Evolutionary conservation across 176 grass and related monocot species (phyloP), one percentile per base, ranked within the genome.

Genomic region (Raddia distichophylla): DNA sequence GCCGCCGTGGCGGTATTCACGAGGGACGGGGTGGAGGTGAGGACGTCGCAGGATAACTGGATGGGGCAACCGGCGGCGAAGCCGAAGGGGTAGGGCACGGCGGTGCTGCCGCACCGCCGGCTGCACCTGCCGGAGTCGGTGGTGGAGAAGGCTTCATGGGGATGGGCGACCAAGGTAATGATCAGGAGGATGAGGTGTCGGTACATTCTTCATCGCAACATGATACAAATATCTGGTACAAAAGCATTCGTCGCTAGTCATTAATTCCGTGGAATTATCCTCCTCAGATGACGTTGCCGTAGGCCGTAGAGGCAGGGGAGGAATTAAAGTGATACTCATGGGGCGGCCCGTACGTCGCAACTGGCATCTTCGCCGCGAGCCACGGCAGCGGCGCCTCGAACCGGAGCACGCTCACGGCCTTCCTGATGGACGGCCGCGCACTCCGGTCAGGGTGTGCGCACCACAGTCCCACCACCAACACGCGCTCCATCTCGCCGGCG

Each of bases 31-130:
- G 9, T 1, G 22, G 11, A 58, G 44, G 44, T 32, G n/a, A n/a
- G n/a, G n/a, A n/a, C n/a, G 74, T 79, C 53, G 83, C 87, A 94
- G 48, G 33, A 34, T 1, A 94, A 68, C 5, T 0, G 0, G 80
- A 97, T 87, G 2, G 18, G 64, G 76, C 92, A 97, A 15, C 18
- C 60, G 8, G 13, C 4, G 22, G 85, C 87, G 90, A 97, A 97
- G 59, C 92, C 92, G 8, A 97, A 76, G 0, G 94, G 94, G 56
- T 90, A 97, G 0, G 83, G 74, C 3, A 60, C 58, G 3, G 89
- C 10, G 2, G 0, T 10, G 42, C 6, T 0, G 13, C 69, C 77
- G 85, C 94, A 92, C 50, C 2, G 27, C 13, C 68, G 87, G 5
- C 71, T 61, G 80, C 94, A 94, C 7, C 1, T 6, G 9, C 27